These are phyloP conservation scores for Trypanosoma rangeli DNA, from an alignment of 208 protist genomes.

Conservation along the genomic window DNA sequence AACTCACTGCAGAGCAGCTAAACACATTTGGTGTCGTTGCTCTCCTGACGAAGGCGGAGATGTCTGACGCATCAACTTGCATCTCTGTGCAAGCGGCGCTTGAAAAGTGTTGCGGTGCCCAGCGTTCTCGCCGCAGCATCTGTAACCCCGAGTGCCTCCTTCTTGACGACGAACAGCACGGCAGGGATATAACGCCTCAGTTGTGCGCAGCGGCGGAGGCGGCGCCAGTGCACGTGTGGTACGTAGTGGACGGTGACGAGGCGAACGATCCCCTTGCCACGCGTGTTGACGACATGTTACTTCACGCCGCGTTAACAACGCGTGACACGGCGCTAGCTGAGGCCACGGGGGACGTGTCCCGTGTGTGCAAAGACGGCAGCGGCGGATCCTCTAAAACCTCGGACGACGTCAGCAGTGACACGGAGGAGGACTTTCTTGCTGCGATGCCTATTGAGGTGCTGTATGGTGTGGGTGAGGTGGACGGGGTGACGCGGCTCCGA, in stretches of 20 bases:
- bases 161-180: conserved; percentile 4
- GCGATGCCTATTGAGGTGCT: conserved; percentile 38
- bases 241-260: conserved; percentile 24
- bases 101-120: conserved; percentile 5
- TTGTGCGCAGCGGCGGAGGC: conserved; percentile 17
- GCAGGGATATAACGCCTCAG: conserved; percentile 1
- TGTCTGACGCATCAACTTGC: not conserved
- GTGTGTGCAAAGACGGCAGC: conserved; percentile 21
- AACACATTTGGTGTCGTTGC: conserved; percentile 21
- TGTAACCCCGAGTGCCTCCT: not conserved
- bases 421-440: not conserved
- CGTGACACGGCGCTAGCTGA: not conserved
- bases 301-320: not conserved
- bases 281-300: conserved; percentile 13
- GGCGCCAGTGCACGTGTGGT: conserved; percentile 6
- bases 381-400: not conserved
- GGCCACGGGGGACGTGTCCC: not conserved
- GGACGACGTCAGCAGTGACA: conserved; percentile 3
- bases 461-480: conserved; percentile 19
- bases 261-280: conserved; percentile 3
- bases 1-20: conserved; percentile 10
- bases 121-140: not conserved
- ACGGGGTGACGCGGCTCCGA: conserved; percentile 35
- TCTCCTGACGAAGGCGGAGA: conserved; percentile 18
- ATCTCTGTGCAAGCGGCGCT: not conserved